A percentile compares a stretch with the other conserved stretches of the same genome.
Evolutionary conservation across 441 rosid genomes (phyloP).

Genomic region (Gossypium armourianum): DNA sequence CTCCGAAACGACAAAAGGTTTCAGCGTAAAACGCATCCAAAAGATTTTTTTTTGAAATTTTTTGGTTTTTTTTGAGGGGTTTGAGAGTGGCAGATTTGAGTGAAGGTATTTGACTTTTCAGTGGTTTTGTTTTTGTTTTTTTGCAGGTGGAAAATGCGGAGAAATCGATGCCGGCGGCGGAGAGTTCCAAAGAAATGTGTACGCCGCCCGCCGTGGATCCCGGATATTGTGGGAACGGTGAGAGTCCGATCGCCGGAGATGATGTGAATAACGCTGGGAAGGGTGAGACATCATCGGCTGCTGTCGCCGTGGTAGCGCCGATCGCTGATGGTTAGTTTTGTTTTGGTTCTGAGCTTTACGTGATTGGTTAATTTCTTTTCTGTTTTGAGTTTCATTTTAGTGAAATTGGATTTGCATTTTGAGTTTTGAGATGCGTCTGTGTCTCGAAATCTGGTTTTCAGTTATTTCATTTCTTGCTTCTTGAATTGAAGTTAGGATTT

Average conservation of each 20-base stretch:
- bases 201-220: conserved; percentile 38
- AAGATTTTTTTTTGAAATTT: neutral
- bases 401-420: conserved; percentile 12
- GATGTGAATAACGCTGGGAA: conserved; percentile 34
- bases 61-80: neutral
- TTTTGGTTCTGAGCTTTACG: conserved; percentile 6
- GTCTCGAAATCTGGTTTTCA: neutral
- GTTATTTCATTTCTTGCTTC: neutral
- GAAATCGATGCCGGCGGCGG: conserved; percentile 38
- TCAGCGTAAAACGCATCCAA: neutral
- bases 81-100: conserved; percentile 5
- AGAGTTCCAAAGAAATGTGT: conserved; percentile 48
- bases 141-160: conserved; percentile 52
- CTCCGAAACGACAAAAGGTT: conserved; percentile 70
- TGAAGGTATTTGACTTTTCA: conserved; percentile 16
- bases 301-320: conserved; percentile 40
- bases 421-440: conserved; percentile 3
- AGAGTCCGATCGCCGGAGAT: conserved; percentile 36
- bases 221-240: conserved; percentile 43
- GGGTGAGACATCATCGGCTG: conserved; percentile 40
- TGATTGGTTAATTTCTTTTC: neutral
- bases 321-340: conserved; percentile 43
- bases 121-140: conserved; percentile 13
- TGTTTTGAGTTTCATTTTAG: conserved; percentile 10
- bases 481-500: neutral